Percentiles rank a stretch among this genome's conserved stretches.
phyloP scores from a whole-genome alignment of 2,329 filamentous ascomycete genomes.

The Trichoderma breve region DNA sequence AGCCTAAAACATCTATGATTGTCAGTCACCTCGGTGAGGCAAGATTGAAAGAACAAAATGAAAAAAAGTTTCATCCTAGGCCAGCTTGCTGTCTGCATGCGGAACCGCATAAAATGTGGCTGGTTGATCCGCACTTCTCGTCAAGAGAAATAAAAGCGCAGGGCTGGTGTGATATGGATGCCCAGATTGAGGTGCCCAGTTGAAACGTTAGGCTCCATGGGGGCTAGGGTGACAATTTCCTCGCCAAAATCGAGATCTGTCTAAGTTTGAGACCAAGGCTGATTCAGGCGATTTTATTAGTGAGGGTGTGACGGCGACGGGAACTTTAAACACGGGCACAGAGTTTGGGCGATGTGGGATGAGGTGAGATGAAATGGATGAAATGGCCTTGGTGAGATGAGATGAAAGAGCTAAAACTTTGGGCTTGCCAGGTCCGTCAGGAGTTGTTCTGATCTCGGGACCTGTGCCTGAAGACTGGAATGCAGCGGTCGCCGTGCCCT shows the following conservation, averaged over 20 bases:
- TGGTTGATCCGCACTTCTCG: neutral
- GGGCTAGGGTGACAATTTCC: neutral
- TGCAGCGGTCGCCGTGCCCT: neutral
- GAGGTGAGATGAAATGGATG: neutral
- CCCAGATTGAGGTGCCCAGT: neutral
- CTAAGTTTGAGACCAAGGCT: conserved; percentile 11
- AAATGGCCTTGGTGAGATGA: neutral
- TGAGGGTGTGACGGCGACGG: neutral
- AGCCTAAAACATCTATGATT: neutral
- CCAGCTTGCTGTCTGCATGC: conserved; percentile 4
- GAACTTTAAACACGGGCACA: neutral
- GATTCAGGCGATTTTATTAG: neutral
- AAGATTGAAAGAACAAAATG: neutral
- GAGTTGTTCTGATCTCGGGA: neutral
- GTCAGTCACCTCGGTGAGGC: neutral
- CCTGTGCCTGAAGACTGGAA: conserved; percentile 1
- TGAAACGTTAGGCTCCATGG: neutral
- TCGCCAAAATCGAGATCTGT: conserved; percentile 10
- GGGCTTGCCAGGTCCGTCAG: neutral
- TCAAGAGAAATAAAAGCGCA: neutral
- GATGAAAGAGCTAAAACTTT: neutral
- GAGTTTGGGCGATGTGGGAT: neutral
- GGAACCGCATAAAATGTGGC: conserved; percentile 9
- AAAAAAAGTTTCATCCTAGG: neutral
- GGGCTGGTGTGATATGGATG: neutral